Conservation (phyloP, 139 green algal genomes). For the Pseudopediastrum boryanum region DNA sequence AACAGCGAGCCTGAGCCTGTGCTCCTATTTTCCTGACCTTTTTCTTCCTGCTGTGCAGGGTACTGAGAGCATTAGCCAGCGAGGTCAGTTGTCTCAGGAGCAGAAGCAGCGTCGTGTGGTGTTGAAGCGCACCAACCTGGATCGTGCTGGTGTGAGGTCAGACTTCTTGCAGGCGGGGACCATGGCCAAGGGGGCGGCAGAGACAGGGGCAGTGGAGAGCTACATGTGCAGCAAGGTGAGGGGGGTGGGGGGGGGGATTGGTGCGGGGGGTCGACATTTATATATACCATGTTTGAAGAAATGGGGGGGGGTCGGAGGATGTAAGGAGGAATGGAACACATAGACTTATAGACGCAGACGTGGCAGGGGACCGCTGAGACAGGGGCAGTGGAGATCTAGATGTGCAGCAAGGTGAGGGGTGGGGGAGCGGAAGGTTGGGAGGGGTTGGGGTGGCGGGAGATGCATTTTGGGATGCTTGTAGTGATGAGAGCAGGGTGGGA, state of each 20-base stretch:
- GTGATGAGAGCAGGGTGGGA: no score
- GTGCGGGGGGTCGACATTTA: background rate
- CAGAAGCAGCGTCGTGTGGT: slow-evolving; percentile 90
- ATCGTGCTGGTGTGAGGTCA: slow-evolving; percentile 65
- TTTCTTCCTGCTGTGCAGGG: slow-evolving; percentile 15
- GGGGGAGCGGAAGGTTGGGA: no score
- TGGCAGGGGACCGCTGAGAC: no score
- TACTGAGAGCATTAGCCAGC: slow-evolving; percentile 31
- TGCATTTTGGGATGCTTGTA: no score
- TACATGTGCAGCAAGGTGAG: slow-evolving; percentile 82
- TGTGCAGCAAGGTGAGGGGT: no score
- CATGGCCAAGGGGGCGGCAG: slow-evolving; percentile 82
- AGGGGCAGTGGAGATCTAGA: no score
- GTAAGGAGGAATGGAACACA: no score
- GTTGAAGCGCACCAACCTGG: slow-evolving; percentile 89
- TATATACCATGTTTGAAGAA: no score
- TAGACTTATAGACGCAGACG: no score
- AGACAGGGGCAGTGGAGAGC: slow-evolving; percentile 79
- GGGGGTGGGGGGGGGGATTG: background rate
- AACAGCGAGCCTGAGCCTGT: background rate
- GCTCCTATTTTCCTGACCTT: background rate
- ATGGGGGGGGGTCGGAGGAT: no score
- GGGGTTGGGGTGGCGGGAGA: no score
- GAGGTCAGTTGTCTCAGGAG: slow-evolving; percentile 64
- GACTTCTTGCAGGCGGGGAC: slow-evolving; percentile 87